Percentiles rank a stretch among this genome's conserved stretches.
Conservation (phyloP, 2,329 filamentous ascomycete genomes). For the Graphilbum sp. region DNA sequence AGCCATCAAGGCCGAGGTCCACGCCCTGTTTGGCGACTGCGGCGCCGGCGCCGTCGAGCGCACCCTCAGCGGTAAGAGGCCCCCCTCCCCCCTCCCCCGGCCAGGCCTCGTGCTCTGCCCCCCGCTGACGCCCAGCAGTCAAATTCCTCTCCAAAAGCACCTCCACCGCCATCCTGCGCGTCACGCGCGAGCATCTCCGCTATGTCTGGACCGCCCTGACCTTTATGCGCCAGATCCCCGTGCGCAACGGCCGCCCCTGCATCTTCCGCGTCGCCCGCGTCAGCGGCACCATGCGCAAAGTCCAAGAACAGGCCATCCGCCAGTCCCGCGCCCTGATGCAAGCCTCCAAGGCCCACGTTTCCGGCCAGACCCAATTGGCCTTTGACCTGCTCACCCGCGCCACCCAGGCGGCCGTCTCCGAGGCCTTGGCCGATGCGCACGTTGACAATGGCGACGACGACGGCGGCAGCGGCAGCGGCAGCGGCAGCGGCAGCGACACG, state of each 20-base stretch:
- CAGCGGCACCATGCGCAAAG: constrained; percentile 84
- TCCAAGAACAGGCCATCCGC: constrained; percentile 75
- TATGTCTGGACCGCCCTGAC: constrained; percentile 83
- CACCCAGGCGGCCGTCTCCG: constrained; percentile 22
- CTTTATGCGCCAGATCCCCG: constrained; percentile 55
- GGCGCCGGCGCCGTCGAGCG: constrained; percentile 60
- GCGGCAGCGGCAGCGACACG: neutral
- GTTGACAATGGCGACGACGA: constrained; percentile 29
- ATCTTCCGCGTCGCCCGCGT: constrained; percentile 75
- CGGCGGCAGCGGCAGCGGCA: constrained; percentile 22
- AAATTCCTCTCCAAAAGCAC: constrained; percentile 91
- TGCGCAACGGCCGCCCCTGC: constrained; percentile 44
- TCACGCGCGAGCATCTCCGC: constrained; percentile 66
- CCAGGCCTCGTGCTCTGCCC: neutral
- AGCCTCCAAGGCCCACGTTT: constrained; percentile 39
- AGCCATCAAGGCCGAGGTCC: constrained; percentile 53
- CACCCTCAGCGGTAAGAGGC: constrained; percentile 45
- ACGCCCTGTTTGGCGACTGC: constrained; percentile 72
- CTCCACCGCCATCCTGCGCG: constrained; percentile 80
- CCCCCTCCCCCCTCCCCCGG: too few species aligned
- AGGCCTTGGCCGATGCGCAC: constrained; percentile 28
- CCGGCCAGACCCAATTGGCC: constrained; percentile 17
- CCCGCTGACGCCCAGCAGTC: constrained; percentile 31
- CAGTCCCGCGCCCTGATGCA: constrained; percentile 58
- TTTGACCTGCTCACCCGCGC: constrained; percentile 15